phyloP scores from a whole-genome alignment of 1,284 basidiomycete genomes.

The Microbotryum lychnidis-dioicae region DNA sequence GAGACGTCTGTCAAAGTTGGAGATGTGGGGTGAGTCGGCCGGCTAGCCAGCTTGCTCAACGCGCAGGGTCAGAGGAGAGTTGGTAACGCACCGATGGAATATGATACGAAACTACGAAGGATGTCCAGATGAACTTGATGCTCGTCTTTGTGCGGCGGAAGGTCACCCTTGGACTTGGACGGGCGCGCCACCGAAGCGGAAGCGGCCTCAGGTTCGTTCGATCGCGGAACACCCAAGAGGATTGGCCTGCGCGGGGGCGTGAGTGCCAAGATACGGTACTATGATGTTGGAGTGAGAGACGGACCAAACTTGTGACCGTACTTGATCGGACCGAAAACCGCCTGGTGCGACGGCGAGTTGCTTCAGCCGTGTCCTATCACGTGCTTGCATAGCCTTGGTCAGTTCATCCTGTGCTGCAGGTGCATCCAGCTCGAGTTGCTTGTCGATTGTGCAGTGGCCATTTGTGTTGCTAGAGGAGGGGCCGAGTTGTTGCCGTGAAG shows the following conservation, averaged over 20 bases:
- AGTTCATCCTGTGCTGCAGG: too few species aligned
- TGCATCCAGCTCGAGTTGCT: too few species aligned
- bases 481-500: too few species aligned
- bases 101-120: slow-evolving; percentile 34
- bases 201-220: background rate
- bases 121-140: slow-evolving; percentile 37
- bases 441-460: too few species aligned
- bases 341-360: slow-evolving; percentile 5
- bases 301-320: slow-evolving; percentile 16
- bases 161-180: background rate
- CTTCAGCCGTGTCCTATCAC: background rate
- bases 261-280: background rate
- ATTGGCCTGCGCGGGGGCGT: slow-evolving; percentile 10
- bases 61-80: too few species aligned
- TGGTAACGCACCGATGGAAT: slow-evolving; percentile 27
- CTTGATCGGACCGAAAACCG: slow-evolving; percentile 17
- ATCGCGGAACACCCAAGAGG: slow-evolving; percentile 9
- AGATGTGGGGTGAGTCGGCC: too few species aligned
- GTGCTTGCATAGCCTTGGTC: too few species aligned
- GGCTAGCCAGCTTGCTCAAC: too few species aligned
- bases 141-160: slow-evolving; percentile 5
- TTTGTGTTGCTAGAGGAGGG: too few species aligned
- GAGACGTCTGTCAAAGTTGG: slow-evolving; percentile 10
- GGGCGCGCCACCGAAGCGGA: background rate
- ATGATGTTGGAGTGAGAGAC: background rate